Evolutionary conservation across 2,329 filamentous ascomycete genomes (phyloP).

Genomic region (Aspergillus phoenicis): DNA sequence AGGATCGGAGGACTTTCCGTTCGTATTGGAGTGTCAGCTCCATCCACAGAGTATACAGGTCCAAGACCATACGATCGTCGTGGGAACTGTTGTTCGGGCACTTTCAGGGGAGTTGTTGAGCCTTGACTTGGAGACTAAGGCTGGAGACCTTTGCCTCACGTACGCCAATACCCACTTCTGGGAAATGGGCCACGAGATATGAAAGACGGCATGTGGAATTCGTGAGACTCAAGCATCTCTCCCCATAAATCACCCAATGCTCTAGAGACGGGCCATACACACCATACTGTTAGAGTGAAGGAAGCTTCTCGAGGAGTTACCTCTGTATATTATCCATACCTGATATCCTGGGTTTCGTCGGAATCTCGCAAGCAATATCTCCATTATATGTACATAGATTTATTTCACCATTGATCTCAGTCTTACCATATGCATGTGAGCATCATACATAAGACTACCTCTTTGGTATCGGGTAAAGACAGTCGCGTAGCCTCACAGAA

Average conservation of each 20-base stretch:
- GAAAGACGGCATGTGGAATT: background rate
- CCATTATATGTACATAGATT: no score
- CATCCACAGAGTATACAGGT: constrained; percentile 40
- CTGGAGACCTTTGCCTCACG: constrained; percentile 39
- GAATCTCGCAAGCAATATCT: no score
- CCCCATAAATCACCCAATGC: background rate
- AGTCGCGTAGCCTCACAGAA: no score
- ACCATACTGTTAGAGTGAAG: no score
- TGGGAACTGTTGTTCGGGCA: constrained; percentile 40
- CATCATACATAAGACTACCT: no score
- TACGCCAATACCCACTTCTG: constrained; percentile 49
- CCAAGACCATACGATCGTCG: constrained; percentile 45
- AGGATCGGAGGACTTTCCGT: constrained; percentile 36
- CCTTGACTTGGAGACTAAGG: background rate
- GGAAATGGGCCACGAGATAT: constrained; percentile 43
- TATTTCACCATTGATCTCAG: no score
- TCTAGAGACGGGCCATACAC: background rate
- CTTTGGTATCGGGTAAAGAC: no score
- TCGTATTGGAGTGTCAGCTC: constrained; percentile 44
- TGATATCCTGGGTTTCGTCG: no score
- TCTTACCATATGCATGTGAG: no score
- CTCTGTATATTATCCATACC: no score
- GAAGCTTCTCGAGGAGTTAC: no score
- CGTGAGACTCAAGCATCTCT: no score
- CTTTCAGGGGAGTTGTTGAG: constrained; percentile 20